Evolutionary conservation across 2,329 filamentous ascomycete genomes (phyloP), one percentile per base, ranked within the genome.

Genomic region (Sporothrix schenckii): DNA sequence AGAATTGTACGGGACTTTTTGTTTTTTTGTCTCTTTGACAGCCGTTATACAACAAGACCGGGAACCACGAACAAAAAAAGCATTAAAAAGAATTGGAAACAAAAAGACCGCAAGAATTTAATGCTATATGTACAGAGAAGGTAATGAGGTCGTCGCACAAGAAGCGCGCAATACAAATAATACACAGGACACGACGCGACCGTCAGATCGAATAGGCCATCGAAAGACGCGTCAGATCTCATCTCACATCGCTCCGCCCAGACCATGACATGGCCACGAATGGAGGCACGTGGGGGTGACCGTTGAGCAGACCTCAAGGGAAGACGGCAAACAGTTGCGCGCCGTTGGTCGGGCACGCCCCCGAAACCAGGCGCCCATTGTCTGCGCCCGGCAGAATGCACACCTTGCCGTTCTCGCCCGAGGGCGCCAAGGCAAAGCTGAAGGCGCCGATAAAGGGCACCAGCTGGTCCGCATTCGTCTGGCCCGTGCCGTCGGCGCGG

Each of bases 391-490:
- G 76, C 5, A 83, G 76, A 53, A 86, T 76, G 71, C 84, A 86
- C 2, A 79, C 81, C 65, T 76, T 76, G 66, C 80, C 81, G 27
- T 79, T 78, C 69, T 81, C 82, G 68, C 81, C 84, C 21, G 77
- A 76, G 0, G 85, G 85, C 11, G 82, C 80, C 27, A 86, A 79
- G 0, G 81, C 76, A 50, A 87, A 80, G 70, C 77, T 80, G 2
- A 77, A 76, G 27, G 79, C 77, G 1, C 80, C 82, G 4, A 77
- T 79, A 71, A 84, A 86, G 1, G 81, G 81, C 72, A 86, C 81
- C 9, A 87, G 76, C 74, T 87, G 85, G 30, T 81, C 83, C 19
- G 78, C 78, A 53, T 85, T 81, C 16, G 83, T 85, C 52, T 78
- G 74, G 27, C 84, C 83, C 54, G 77, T 75, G 61, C 84, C 84